phyloP scores from a whole-genome alignment of 192 early-diverging fungal species.

The Entomortierella parvispora region DNA sequence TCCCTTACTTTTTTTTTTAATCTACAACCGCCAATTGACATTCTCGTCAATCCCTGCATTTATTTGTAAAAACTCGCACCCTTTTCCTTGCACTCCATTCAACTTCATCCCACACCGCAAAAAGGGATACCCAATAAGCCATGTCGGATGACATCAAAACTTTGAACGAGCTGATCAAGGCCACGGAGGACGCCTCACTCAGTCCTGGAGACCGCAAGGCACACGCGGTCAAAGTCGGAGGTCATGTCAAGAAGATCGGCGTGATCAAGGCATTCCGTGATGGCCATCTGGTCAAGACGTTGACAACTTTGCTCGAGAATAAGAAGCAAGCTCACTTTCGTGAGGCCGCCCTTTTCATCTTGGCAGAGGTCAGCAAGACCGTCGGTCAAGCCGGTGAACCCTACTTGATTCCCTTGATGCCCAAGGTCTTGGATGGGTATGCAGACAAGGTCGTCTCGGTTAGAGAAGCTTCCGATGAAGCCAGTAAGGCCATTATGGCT shows the following conservation, averaged over 20 bases:
- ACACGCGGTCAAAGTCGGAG: conserved; percentile 58
- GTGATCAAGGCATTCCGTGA: conserved; percentile 63
- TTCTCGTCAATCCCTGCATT: too few relatives aligned
- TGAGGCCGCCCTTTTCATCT: conserved; percentile 66
- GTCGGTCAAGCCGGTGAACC: conserved; percentile 70
- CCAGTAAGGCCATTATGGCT: conserved; percentile 41
- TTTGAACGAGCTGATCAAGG: conserved; percentile 50
- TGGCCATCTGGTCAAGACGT: conserved; percentile 61
- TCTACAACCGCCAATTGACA: too few relatives aligned
- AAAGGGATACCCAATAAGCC: not conserved
- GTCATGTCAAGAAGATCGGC: conserved; percentile 60
- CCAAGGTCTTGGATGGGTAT: conserved; percentile 63
- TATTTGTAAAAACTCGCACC: too few relatives aligned
- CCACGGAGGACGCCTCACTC: conserved; percentile 2
- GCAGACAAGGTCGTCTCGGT: conserved; percentile 56
- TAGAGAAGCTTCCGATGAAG: conserved; percentile 42
- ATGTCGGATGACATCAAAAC: conserved; percentile 12
- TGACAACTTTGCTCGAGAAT: conserved; percentile 64
- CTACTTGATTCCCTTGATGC: conserved; percentile 65
- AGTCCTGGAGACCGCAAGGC: conserved; percentile 10
- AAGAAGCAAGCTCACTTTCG: conserved; percentile 70
- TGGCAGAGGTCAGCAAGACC: conserved; percentile 59
- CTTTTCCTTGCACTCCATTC: not conserved
- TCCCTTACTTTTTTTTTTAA: not conserved
- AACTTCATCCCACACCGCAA: not conserved